These are phyloP conservation scores for Candida andamanensis DNA, from an alignment of 805 yeast species.

Conservation along the genomic window DNA sequence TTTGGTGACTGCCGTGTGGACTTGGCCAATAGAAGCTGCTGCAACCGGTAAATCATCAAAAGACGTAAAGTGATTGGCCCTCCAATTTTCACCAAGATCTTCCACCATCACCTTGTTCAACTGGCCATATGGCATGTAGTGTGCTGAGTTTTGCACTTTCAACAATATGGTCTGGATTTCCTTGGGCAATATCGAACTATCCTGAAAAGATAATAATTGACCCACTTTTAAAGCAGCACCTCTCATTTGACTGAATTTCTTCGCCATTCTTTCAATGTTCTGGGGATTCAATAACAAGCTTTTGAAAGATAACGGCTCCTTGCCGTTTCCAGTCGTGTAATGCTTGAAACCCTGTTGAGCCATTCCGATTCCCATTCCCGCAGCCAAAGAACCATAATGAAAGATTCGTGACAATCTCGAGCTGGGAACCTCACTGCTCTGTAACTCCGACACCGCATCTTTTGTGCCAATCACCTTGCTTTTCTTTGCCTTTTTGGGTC, in stretches of 20 bases:
- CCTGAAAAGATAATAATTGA: slow-evolving; percentile 96
- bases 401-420: slow-evolving; percentile 83
- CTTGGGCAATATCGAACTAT: slow-evolving; percentile 73
- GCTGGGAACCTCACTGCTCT: slow-evolving; percentile 71
- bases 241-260: slow-evolving; percentile 86
- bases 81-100: slow-evolving; percentile 82
- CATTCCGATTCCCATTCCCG: slow-evolving; percentile 83
- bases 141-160: slow-evolving; percentile 89
- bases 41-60: slow-evolving; percentile 92
- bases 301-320: slow-evolving; percentile 42
- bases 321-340: slow-evolving; percentile 47
- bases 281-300: slow-evolving; percentile 67
- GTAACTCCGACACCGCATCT: slow-evolving; percentile 29
- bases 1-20: slow-evolving; percentile 73
- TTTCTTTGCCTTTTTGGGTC: slow-evolving; percentile 1
- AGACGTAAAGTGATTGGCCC: slow-evolving; percentile 53
- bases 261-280: slow-evolving; percentile 84
- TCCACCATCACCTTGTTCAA: slow-evolving; percentile 65
- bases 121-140: slow-evolving; percentile 94
- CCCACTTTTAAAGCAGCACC: slow-evolving; percentile 99
- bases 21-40: slow-evolving; percentile 95
- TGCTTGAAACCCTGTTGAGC: slow-evolving; percentile 73
- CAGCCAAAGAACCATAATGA: slow-evolving; percentile 90
- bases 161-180: slow-evolving; percentile 78
- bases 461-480: slow-evolving; percentile 16